Evolutionary conservation across 768 basidiomycete genomes (phyloP).

Genomic region (Psilocybe sp.): DNA sequence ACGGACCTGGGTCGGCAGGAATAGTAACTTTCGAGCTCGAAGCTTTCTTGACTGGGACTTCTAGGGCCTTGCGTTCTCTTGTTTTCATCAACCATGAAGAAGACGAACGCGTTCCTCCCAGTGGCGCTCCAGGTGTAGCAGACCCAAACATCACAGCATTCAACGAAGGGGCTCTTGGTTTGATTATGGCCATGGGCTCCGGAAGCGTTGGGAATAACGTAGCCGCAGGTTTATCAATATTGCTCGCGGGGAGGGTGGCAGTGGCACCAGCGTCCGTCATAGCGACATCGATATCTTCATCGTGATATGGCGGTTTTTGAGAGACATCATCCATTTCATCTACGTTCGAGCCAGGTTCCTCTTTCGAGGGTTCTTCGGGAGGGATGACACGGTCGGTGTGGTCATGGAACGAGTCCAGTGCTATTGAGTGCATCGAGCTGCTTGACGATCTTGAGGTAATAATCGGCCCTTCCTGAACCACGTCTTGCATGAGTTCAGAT

Average conservation of each 20-base stretch:
- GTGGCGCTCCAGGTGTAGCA: slow-evolving; percentile 38
- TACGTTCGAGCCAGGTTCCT: neutral
- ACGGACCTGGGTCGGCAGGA: neutral
- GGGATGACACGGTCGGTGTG: no score
- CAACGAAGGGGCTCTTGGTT: slow-evolving; percentile 53
- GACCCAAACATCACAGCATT: slow-evolving; percentile 28
- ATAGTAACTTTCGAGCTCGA: slow-evolving; percentile 12
- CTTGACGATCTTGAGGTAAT: no score
- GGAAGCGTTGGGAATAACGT: slow-evolving; percentile 62
- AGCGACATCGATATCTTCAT: slow-evolving; percentile 3
- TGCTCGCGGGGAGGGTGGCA: slow-evolving; percentile 10
- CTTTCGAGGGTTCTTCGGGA: neutral
- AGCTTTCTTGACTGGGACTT: slow-evolving; percentile 42
- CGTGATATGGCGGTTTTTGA: neutral
- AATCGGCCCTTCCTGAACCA: no score
- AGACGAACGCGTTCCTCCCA: slow-evolving; percentile 67
- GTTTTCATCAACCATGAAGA: slow-evolving; percentile 83
- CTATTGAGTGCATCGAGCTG: no score
- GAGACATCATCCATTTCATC: neutral
- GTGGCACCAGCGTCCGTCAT: slow-evolving; percentile 9
- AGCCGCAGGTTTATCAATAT: slow-evolving; percentile 34
- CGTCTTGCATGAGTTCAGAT: no score
- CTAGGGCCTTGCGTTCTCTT: slow-evolving; percentile 68
- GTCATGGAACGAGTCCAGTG: no score
- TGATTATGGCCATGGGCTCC: slow-evolving; percentile 65